Base-by-base conservation (phyloP, 2,329 filamentous ascomycete species). In the Penicillium brasilianum region DNA sequence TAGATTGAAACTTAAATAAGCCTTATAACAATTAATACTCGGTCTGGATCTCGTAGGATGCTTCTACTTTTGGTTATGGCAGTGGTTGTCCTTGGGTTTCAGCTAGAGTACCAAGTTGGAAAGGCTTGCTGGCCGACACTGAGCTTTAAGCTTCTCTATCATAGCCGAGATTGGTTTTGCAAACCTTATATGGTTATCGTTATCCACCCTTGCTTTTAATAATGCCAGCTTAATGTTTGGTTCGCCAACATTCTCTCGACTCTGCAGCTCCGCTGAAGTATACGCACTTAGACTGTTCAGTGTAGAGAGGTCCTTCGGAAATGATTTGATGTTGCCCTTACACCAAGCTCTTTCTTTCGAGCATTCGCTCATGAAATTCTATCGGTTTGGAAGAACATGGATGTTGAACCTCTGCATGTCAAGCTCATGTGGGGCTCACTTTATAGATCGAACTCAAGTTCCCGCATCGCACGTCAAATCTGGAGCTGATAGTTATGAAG, bases 381-480 rank as follows among this genome's bases (percentile, higher is more conserved):
- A 4, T 20, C 4, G 8, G 2, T 8, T 4, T 34, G 2, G 13
- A 32, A 28, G 10, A 18, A 50, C 10, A 32, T 34, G 4, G 30
- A 13, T 18, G 46, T 32, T 32, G 16, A n/a, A 49, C 4, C n/a
- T 25, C 39, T 18, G 14, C 28, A 6, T 11, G 30, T 51, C 18
- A 37, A 52, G 50, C 50, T 22, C 32, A 52, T 52, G 50, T 52
- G 50, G 50, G 50, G 50, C 50, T 39, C 50, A 8, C 10, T 28
- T 4, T 5, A 39, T 51, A 55, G 34, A 16, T 51, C 18, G 30
- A 50, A 37, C 41, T 49, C 20, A 25, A 36, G 44, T 13, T 50
- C 46, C 20, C 13, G 30, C 32, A n/a, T 50, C 46, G 32, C 28
- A 18, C 46, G n/a, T 13, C 46, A 52, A 25, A 39, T 3, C 34